Evolutionary conservation across 106 monocot species (phyloP).

Genomic region (Phalaenopsis equestris): DNA sequence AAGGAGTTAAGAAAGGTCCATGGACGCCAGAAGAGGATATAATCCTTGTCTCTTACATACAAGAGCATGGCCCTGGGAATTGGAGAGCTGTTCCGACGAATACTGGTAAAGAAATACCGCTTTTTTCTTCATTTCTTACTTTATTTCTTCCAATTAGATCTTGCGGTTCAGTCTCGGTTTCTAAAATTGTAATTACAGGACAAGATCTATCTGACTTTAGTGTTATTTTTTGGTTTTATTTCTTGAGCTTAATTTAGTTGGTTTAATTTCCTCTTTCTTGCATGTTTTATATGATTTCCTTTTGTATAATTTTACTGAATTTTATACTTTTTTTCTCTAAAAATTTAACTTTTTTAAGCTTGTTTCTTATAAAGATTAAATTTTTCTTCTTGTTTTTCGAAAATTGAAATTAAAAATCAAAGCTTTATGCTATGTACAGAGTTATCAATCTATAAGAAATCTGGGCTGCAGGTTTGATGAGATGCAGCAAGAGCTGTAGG

Average conservation of each 20-base stretch:
- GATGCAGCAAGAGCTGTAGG: constrained; percentile 54
- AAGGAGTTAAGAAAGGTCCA: constrained; percentile 46
- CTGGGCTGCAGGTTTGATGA: constrained; percentile 25
- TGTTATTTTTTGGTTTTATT: too few species aligned
- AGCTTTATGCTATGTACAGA: background rate
- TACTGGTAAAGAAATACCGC: constrained; percentile 18
- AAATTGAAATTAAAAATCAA: background rate
- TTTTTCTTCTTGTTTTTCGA: background rate
- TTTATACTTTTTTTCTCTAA: too few species aligned
- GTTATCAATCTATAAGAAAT: background rate
- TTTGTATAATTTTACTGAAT: too few species aligned
- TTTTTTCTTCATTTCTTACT: background rate
- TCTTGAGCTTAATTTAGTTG: background rate
- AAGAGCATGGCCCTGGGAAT: constrained; percentile 39
- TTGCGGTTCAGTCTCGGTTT: background rate
- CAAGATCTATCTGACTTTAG: too few species aligned
- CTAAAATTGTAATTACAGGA: too few species aligned
- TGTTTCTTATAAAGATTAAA: background rate
- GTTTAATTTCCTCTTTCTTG: too few species aligned
- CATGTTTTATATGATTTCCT: too few species aligned
- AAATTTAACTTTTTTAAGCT: too few species aligned
- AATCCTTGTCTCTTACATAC: constrained; percentile 35
- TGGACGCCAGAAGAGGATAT: constrained; percentile 57
- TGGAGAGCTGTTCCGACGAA: constrained; percentile 42
- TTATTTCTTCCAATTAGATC: background rate